phyloP scores from a whole-genome alignment of 305 asterid genomes.

The Fraxinus latifolia region DNA sequence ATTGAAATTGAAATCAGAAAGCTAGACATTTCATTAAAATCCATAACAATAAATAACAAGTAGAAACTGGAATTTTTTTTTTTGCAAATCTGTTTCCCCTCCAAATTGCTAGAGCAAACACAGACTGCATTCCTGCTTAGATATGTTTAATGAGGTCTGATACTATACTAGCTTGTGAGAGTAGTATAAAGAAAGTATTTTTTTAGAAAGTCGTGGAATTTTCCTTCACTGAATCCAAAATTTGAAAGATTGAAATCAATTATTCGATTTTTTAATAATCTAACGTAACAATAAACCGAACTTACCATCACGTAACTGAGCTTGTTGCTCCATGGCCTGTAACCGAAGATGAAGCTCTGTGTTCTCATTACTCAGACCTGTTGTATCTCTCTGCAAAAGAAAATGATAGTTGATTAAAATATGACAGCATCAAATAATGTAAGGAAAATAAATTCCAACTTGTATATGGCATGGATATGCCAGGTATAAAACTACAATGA shows the following conservation, averaged over 20 bases:
- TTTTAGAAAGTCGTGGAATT: not conserved
- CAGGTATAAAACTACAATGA: not conserved
- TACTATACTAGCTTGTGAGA: not conserved
- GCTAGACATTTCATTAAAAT: not conserved
- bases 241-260: not conserved
- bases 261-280: not conserved
- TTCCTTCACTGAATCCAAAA: not conserved
- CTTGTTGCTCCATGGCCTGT: slow-evolving; percentile 91
- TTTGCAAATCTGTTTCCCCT: not conserved
- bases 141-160: not conserved
- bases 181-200: not conserved
- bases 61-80: not conserved
- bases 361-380: slow-evolving; percentile 68
- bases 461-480: not conserved
- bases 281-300: not conserved
- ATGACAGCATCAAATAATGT: not conserved
- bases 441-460: not conserved
- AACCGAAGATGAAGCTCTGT: slow-evolving; percentile 77
- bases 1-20: not conserved
- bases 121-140: not conserved
- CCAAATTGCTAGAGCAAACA: not conserved
- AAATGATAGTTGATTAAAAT: not conserved
- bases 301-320: slow-evolving; percentile 78
- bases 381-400: slow-evolving; percentile 66
- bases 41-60: not conserved